Conservation (phyloP, 495 filamentous ascomycete species). For the Hyaloscypha finlandica region DNA sequence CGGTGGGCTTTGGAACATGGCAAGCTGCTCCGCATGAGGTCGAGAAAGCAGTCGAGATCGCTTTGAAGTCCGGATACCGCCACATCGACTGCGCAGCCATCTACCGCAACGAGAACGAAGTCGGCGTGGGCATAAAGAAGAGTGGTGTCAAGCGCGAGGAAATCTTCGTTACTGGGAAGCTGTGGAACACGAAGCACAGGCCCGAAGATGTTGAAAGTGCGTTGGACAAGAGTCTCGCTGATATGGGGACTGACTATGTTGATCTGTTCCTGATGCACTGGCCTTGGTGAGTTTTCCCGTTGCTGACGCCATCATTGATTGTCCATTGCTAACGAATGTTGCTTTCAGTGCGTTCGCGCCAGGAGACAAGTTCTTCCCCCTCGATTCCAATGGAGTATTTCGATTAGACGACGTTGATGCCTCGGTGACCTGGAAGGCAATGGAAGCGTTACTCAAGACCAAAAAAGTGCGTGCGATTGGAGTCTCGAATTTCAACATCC, state of each 20-base stretch:
- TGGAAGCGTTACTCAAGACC: constrained; percentile 67
- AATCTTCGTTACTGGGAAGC: constrained; percentile 77
- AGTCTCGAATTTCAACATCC: constrained; percentile 76
- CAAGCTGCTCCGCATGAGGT: constrained; percentile 66
- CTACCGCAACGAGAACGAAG: constrained; percentile 58
- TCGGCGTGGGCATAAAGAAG: constrained; percentile 48
- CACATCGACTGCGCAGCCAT: constrained; percentile 61
- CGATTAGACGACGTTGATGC: constrained; percentile 56
- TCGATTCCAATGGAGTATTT: constrained; percentile 63
- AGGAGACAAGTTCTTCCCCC: constrained; percentile 63
- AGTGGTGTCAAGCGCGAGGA: constrained; percentile 60
- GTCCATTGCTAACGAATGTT: constrained; percentile 43
- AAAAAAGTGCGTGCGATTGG: constrained; percentile 75
- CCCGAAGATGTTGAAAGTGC: constrained; percentile 63
- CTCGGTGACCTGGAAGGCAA: constrained; percentile 68
- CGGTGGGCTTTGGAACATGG: constrained; percentile 76
- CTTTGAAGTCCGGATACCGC: constrained; percentile 61
- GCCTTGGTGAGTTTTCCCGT: constrained; percentile 68
- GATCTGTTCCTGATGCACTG: constrained; percentile 82
- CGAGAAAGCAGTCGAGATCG: constrained; percentile 48
- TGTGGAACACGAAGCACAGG: constrained; percentile 70
- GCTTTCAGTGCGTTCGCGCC: background rate
- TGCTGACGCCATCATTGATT: background rate
- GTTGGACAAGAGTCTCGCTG: constrained; percentile 67
- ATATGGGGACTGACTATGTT: constrained; percentile 72